Percentiles rank a stretch among this genome's conserved stretches.
These are phyloP conservation scores for Vitis hybrid DNA, from an alignment of 177 flowering plant species.

Conservation along the genomic window DNA sequence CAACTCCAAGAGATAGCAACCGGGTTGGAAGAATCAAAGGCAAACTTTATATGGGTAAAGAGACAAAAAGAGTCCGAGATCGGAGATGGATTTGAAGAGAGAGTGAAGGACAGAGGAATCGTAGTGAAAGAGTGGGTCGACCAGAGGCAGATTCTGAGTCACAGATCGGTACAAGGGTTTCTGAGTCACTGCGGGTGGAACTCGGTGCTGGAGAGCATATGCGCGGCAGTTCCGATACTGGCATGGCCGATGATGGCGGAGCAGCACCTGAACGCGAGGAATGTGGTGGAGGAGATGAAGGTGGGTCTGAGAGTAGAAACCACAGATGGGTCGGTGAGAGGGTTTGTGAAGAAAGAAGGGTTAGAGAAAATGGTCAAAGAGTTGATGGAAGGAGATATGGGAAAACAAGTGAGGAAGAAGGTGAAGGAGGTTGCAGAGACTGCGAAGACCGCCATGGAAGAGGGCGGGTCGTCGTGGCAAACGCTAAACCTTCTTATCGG, in stretches of 20 bases:
- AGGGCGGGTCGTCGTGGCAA: constrained; percentile 59
- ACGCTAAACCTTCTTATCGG: constrained; percentile 33
- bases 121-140: too few relatives aligned
- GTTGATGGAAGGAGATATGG: constrained; percentile 53
- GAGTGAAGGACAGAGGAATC: too few relatives aligned
- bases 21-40: too few relatives aligned
- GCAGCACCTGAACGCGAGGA: constrained; percentile 49
- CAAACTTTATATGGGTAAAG: too few relatives aligned
- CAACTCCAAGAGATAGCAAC: too few relatives aligned
- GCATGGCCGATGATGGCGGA: constrained; percentile 76
- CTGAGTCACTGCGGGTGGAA: too few relatives aligned
- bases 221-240: constrained; percentile 58
- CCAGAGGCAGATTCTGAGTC: too few relatives aligned
- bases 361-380: constrained; percentile 36
- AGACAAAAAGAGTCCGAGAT: too few relatives aligned
- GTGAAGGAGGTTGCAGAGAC: constrained; percentile 32
- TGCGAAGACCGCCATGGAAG: constrained; percentile 45
- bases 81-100: too few relatives aligned
- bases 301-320: constrained; percentile 46
- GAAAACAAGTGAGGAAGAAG: constrained; percentile 37
- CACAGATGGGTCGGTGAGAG: constrained; percentile 28
- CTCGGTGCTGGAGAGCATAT: constrained; percentile 56
- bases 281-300: constrained; percentile 51
- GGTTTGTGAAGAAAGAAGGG: constrained; percentile 40
- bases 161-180: too few relatives aligned